Base-by-base conservation (phyloP, 1,284 basidiomycete genomes). In the Volvariella volvacea region DNA sequence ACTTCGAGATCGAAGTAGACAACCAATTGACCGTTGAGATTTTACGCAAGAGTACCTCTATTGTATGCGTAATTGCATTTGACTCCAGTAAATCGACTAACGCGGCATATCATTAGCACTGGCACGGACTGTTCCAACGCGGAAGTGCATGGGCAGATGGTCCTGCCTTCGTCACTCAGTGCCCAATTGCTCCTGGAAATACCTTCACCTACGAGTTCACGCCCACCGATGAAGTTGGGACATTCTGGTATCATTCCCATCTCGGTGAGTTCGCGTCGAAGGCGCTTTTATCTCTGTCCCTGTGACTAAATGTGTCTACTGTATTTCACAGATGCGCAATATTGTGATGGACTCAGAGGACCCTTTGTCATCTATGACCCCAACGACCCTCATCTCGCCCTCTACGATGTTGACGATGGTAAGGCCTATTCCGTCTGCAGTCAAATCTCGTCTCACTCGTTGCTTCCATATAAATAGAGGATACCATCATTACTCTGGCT, bases 161-260 rank as follows among this genome's bases (percentile, higher is more conserved):
- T 41, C 54, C 48, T n/a, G 50, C 47, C 8, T 53, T 52, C 15
- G 55, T 60, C 8, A 68, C 62, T 21, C 71, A 75, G 54, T 77
- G 75, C 52, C 70, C 71, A 0, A 76, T 77, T 40, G 56, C 66
- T 0, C 59, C 69, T 1, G 62, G 60, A 4, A 38, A 63, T 28
- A 62, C 62, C 1, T 75, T 74, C 58, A 58, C 66, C n/a, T 65
- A 74, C 48, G 48, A 60, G 22, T 67, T 64, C 50, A 44, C 43
- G 14, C 55, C 55, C 4, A 47, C 47, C 6, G 52, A 55, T 39
- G 70, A 72, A 55, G 59, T 66, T 3, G 71, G 72, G 14, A 76
- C 71, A 3, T 71, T 57, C 50, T 71, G 70, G 70, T 73, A 65
- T 42, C 65, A 66, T 45, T 64, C 61, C 3, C 63, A 65, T 44